Evolutionary conservation across 441 rosid species (phyloP), one percentile per base, ranked within the genome.

Genomic region (Francoa sonchifolia): DNA sequence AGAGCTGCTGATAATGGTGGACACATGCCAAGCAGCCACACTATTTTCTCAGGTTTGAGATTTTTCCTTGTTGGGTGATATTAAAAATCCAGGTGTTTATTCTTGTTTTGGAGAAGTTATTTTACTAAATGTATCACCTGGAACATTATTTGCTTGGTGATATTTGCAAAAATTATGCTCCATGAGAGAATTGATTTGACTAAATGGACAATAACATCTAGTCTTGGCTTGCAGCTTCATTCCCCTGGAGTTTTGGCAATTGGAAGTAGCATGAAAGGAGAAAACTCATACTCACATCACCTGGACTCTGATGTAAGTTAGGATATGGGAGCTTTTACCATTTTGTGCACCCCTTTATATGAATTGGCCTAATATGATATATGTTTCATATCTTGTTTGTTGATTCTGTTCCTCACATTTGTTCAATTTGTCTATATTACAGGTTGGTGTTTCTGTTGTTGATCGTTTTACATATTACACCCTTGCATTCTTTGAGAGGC

Each of bases 1-100:
- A 82, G 99, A 90, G 71, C 65, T 90, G 61, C 57, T 82, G 63
- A 78, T 90, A 65, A 82, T 90, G 96, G 95, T 82, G 67, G 96
- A 90, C 59, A 90, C 95, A 50, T 90, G 96, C 63, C 99, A 90
- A 73, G 99, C 96, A 42, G 79, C 96, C 49, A 90, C 96, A 57
- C 87, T 90, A 51, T 90, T 90, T 55, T 72, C 77, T 52, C 96
- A 90, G 94, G 99, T 89, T 41, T 42, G 41, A 44, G 3, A 14
- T 14, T 61, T 45, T 49, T n/a, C n/a, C n/a, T n/a, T n/a, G n/a
- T n/a, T n/a, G n/a, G n/a, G n/a, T n/a, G n/a, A n/a, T n/a, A n/a
- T n/a, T n/a, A n/a, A n/a, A n/a, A n/a, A n/a, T n/a, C n/a, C n/a
- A n/a, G n/a, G n/a, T n/a, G n/a, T n/a, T n/a, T n/a, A n/a, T n/a